Base-by-base conservation (phyloP, 2,329 filamentous ascomycete species). In the Colletotrichum simmondsii region DNA sequence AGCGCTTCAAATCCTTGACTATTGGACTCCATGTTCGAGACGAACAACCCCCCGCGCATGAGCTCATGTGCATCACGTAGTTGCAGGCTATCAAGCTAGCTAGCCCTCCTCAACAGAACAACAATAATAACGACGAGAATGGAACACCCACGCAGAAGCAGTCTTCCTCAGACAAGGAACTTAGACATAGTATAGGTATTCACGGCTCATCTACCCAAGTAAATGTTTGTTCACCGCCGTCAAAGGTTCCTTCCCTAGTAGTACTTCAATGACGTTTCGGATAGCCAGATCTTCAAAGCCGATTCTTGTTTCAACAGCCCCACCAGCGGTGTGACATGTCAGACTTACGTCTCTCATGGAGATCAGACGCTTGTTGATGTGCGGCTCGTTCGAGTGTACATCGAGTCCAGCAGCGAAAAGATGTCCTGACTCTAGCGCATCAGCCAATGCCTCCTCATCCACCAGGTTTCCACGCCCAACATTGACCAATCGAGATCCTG, bases 1-100 rank as follows among this genome's bases (percentile, higher is more conserved):
- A 28, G 28, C 28, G 28, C 28, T 28, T 28, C 7, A 28, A 28
- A 28, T 28, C 28, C 28, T 28, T 28, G 28, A 28, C 28, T 98
- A 3, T 89, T 99, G 1, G 95, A 98, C 80, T 91, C 90, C 77
- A 97, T 99, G 90, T 99, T 98, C 80, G 94, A 97, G 75, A 93
- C 90, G 24, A 91, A 95, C 84, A 98, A 98, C 79, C 94, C 92
- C 0, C 88, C 87, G 10, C 87, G 91, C n/a, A 90, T 92, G 78
- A 99, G 82, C 89, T 95, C 30, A 92, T 98, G 89, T 95, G 94
- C 4, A 85, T 98, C 3, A 93, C 91, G 14, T 88, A 90, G 57
- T 94, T 95, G 81, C 92, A 98, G 78, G 95, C 95, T 3, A 86
- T 93, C 65, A 92, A 94, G 76, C 84, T 97, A 59, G 86, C 90